Conservation (phyloP, 2,329 filamentous ascomycete genomes). For the Colletotrichum filicis region DNA sequence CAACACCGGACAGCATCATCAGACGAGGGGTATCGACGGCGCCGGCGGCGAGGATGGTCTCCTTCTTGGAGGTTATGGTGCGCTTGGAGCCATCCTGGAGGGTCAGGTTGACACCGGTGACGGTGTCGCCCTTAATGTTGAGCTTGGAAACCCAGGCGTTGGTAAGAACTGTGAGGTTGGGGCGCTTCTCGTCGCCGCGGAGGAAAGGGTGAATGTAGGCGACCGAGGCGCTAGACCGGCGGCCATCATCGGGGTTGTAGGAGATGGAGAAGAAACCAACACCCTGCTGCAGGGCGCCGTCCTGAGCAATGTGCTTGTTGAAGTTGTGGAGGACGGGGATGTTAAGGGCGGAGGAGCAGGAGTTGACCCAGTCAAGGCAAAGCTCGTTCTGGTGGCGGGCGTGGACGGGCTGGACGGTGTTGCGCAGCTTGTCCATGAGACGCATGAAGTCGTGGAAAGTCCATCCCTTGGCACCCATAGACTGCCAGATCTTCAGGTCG, state of each 20-base stretch:
- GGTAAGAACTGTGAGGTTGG: constrained; percentile 87
- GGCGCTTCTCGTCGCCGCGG: constrained; percentile 81
- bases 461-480: constrained; percentile 86
- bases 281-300: constrained; percentile 77
- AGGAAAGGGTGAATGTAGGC: constrained; percentile 95
- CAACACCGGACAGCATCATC: constrained; percentile 67
- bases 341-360: constrained; percentile 81
- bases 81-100: constrained; percentile 63
- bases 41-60: constrained; percentile 84
- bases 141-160: constrained; percentile 89
- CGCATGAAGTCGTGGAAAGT: constrained; percentile 86
- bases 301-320: constrained; percentile 83
- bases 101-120: constrained; percentile 78
- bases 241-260: constrained; percentile 90
- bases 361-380: constrained; percentile 88
- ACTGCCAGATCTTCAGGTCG: constrained; percentile 87
- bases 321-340: constrained; percentile 88
- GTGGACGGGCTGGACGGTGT: constrained; percentile 91
- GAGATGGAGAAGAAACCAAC: constrained; percentile 92
- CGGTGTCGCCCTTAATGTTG: constrained; percentile 75
- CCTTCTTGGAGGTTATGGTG: constrained; percentile 64
- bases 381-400: constrained; percentile 88
- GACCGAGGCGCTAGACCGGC: constrained; percentile 86
- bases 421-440: constrained; percentile 84
- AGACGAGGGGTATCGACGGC: constrained; percentile 83